These are phyloP conservation scores for Suhomyces canberraensis DNA, from an alignment of 805 yeast genomes.

Conservation along the genomic window DNA sequence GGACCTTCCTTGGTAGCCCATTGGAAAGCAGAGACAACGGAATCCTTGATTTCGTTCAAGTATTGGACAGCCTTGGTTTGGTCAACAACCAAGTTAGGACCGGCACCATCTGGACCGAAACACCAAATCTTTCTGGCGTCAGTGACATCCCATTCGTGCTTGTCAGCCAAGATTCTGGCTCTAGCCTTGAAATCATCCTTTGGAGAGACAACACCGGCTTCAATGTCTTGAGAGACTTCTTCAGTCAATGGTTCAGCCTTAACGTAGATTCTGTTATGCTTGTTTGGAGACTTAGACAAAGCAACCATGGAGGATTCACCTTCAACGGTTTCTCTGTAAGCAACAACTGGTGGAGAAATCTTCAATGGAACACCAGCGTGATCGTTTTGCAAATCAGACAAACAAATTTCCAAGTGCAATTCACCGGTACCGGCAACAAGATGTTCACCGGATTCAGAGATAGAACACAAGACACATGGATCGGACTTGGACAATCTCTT, in stretches of 20 bases:
- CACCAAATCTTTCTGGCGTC: conserved; percentile 99
- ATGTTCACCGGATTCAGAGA: conserved; percentile 97
- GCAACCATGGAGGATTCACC: conserved; percentile 93
- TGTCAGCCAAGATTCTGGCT: conserved; percentile 98
- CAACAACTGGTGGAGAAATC: conserved; percentile 95
- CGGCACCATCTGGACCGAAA: conserved; percentile 99
- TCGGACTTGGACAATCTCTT: conserved; percentile 99
- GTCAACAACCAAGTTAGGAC: conserved; percentile 98
- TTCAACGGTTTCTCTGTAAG: conserved; percentile 98
- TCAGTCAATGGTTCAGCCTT: conserved; percentile 96
- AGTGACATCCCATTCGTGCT: conserved; percentile 98
- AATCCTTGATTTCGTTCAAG: conserved; percentile 98
- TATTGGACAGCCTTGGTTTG: conserved; percentile 99
- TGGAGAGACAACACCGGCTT: conserved; percentile 86
- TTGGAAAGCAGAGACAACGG: conserved; percentile 99
- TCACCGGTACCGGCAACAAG: conserved; percentile 99
- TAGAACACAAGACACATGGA: conserved; percentile 91
- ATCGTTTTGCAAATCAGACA: conserved; percentile 92
- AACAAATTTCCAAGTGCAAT: conserved; percentile 97
- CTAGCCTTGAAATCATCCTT: conserved; percentile 98
- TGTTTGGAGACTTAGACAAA: conserved; percentile 98
- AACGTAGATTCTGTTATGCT: conserved; percentile 99
- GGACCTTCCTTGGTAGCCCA: conserved; percentile 99
- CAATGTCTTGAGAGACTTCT: conserved; percentile 90
- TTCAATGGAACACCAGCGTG: conserved; percentile 99